Base-by-base conservation (phyloP, 2,329 filamentous ascomycete species). In the Cladosporium austrohemisphaericum region DNA sequence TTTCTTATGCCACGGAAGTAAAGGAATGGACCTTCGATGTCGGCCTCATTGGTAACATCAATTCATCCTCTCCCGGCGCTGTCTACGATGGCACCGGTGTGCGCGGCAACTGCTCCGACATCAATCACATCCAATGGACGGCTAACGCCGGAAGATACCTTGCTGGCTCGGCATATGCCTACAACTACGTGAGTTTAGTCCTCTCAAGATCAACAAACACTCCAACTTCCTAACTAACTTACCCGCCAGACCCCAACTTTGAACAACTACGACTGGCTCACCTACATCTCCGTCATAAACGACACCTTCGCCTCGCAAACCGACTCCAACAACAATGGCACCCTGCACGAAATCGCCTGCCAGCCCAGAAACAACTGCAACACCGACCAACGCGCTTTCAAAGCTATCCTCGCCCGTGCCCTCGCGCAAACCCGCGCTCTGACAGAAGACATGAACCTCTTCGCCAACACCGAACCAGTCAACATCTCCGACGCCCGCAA, bases 301-400 rank as follows among this genome's bases (percentile, higher is more conserved):
- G 18, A 52, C 33, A 50, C 22, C n/a, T 65, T 66, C 8, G 82
- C 83, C 61, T 82, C 83, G 72, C 10, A 56, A 67, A 65, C 65
- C 25, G 66, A 61, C 33, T 18, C 26, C 23, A 35, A 14, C 29
- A 67, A 79, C 11, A 75, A 75, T 33, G 68, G 76, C 59, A 73
- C 85, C 56, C 81, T 86, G 57, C 80, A 71, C 49, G 87, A 92
- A 65, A 68, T 79, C 2, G 73, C 81, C 10, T 92, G 87, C 68
- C 85, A 89, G 57, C 69, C 74, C 2, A 8, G 1, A 11, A 63
- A 65, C 18, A 76, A 70, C 16, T 92, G 88, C 71, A 83, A 83
- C 51, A 74, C 78, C 40, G 88, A 92, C 59, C 86, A 89, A 74
- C 68, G 80, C 52, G 80, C 80, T 1, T 90, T 85, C 77, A 88